Percentiles rank a stretch among this genome's conserved stretches.
Conservation (phyloP, 306 rosid genomes). For the Dryas octopetala region DNA sequence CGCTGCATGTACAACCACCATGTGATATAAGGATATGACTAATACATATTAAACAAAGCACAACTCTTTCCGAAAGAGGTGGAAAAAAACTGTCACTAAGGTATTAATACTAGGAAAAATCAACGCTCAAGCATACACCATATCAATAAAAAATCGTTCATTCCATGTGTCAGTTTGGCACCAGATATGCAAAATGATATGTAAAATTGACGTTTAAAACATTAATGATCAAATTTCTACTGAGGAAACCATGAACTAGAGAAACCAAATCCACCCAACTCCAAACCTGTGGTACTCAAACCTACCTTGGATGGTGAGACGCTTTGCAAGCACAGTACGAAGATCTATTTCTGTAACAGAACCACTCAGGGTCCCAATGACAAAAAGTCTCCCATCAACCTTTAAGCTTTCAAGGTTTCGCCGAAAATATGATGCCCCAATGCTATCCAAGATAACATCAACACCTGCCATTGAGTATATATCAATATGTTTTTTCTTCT, state of each 20-base stretch:
- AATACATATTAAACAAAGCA: background rate
- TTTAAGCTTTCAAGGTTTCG: slow-evolving; percentile 77
- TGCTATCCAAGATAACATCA: slow-evolving; percentile 86
- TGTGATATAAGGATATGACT: background rate
- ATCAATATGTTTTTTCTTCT: background rate
- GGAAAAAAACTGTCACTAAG: background rate
- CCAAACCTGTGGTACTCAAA: slow-evolving; percentile 5
- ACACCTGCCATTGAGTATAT: slow-evolving; percentile 57
- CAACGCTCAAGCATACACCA: background rate
- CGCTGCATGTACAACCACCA: slow-evolving; percentile 44
- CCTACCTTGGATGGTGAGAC: slow-evolving; percentile 91
- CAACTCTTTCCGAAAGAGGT: background rate
- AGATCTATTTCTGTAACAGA: slow-evolving; percentile 53
- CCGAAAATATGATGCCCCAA: slow-evolving; percentile 76
- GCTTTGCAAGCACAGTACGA: slow-evolving; percentile 58
- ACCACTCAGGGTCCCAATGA: slow-evolving; percentile 75
- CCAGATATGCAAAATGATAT: background rate
- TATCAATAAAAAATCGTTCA: background rate
- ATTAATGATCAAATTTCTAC: background rate
- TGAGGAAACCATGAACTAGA: too few relatives aligned
- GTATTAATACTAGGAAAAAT: background rate
- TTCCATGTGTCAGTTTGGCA: too few relatives aligned
- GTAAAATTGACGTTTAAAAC: background rate
- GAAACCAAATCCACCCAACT: background rate
- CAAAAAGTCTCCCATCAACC: slow-evolving; percentile 84